A percentile compares a stretch with the other conserved stretches of the same genome.
phyloP scores from a whole-genome alignment of 805 yeast genomes.

The Cyberlindnera nakhonratchasimensis region DNA sequence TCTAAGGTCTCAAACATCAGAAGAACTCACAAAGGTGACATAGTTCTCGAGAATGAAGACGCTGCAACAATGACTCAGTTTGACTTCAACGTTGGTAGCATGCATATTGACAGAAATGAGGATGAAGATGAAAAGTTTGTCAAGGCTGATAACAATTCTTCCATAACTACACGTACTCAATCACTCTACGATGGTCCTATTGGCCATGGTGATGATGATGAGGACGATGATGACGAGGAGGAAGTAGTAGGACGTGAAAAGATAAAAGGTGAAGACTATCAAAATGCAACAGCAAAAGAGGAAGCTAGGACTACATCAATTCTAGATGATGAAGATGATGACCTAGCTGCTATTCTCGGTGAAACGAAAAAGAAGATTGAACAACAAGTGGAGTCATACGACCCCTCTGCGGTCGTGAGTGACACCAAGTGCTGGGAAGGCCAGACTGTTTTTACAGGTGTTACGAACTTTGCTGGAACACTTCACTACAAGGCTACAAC shows the following conservation, averaged over 20 bases:
- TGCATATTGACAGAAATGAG: constrained; percentile 8
- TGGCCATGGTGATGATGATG: constrained; percentile 12
- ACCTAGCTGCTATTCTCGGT: constrained; percentile 31
- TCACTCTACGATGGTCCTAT: constrained; percentile 11
- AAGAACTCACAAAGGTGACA: constrained; percentile 87
- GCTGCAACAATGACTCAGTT: constrained; percentile 15
- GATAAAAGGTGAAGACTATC: no score
- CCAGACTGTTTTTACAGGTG: constrained; percentile 44
- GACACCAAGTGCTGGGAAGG: constrained; percentile 44
- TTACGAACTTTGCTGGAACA: constrained; percentile 39
- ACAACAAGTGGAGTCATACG: constrained; percentile 18
- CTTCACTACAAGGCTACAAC: constrained; percentile 28
- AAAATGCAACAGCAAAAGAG: constrained; percentile 22
- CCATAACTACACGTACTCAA: constrained; percentile 15
- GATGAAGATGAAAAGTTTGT: constrained; percentile 23
- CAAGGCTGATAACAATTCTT: constrained; percentile 13
- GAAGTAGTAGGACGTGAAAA: constrained; percentile 23
- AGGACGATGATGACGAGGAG: constrained; percentile 18
- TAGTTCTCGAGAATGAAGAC: constrained; percentile 58
- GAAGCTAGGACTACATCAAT: background rate
- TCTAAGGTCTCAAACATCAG: constrained; percentile 62
- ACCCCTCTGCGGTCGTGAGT: constrained; percentile 15
- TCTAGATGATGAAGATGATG: constrained; percentile 34
- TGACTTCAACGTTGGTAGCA: constrained; percentile 31
- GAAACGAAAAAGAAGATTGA: constrained; percentile 22